Conservation (phyloP, 352 stramenopile species). For the Globisporangium megalacanthum region DNA sequence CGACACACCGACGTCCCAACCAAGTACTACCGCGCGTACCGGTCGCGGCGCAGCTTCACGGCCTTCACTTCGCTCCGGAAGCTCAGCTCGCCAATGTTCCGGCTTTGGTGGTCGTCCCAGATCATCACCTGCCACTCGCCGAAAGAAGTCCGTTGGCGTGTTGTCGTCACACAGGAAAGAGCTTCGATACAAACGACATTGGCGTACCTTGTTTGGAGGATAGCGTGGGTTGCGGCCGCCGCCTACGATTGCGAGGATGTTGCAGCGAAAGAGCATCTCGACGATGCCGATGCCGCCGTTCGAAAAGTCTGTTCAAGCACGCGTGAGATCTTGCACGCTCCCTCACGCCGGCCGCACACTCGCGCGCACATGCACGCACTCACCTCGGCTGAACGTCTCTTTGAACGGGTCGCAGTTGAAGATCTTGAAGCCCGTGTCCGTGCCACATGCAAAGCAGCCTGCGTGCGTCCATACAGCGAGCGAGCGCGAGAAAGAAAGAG, state of each 20-base stretch:
- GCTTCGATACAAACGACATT: too few species aligned
- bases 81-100: constrained; percentile 96
- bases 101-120: constrained; percentile 98
- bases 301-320: constrained; percentile 71
- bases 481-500: not conserved
- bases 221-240: constrained; percentile 90
- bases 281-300: constrained; percentile 96
- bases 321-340: not conserved
- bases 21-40: constrained; percentile 23
- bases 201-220: constrained; percentile 92
- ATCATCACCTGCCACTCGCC: constrained; percentile 91
- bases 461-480: not conserved
- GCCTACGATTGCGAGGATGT: constrained; percentile 95
- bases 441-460: constrained; percentile 94
- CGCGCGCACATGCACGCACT: not conserved
- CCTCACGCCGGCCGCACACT: not conserved
- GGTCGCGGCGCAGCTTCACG: constrained; percentile 94
- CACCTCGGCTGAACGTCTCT: constrained; percentile 94
- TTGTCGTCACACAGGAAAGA: not conserved
- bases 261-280: constrained; percentile 99
- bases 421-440: constrained; percentile 96
- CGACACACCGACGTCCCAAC: not conserved
- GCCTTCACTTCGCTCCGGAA: constrained; percentile 97
- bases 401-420: constrained; percentile 98
- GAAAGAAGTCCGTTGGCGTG: not conserved